phyloP scores from a whole-genome alignment of 257 asterid genomes.

The Misopates orontium region DNA sequence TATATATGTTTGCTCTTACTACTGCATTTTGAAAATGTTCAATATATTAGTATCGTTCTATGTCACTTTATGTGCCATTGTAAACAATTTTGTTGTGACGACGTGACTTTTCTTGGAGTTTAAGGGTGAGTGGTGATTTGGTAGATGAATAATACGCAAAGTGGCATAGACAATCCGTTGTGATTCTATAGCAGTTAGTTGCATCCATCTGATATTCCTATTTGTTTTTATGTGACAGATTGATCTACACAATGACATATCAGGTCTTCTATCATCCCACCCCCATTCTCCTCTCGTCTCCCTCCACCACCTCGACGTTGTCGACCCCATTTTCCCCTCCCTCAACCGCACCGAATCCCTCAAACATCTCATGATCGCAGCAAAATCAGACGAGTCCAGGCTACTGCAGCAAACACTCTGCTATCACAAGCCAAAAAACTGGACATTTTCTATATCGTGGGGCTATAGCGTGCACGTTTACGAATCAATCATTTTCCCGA shows the following conservation, averaged over 20 bases:
- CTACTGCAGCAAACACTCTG: conserved; percentile 40
- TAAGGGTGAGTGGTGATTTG: no score
- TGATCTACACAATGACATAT: conserved; percentile 34
- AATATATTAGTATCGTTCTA: no score
- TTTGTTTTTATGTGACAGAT: conserved; percentile 15
- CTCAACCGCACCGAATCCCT: conserved; percentile 23
- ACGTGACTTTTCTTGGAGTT: no score
- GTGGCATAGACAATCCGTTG: no score
- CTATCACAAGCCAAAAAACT: conserved; percentile 29
- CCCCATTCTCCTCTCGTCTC: conserved; percentile 36
- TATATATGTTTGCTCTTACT: no score
- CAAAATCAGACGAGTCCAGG: conserved; percentile 30
- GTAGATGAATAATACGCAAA: no score
- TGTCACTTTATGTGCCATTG: no score
- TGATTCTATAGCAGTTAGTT: no score
- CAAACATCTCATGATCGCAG: conserved; percentile 32
- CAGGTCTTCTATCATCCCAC: conserved; percentile 37
- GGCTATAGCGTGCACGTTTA: conserved; percentile 41
- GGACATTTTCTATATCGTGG: conserved; percentile 46
- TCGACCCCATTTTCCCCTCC: conserved; percentile 34
- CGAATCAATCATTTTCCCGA: conserved; percentile 29
- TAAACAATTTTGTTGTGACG: no score
- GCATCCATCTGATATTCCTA: not conserved
- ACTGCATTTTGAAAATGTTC: no score
- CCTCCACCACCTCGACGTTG: conserved; percentile 38